Evolutionary conservation across 805 yeast genomes (phyloP), one percentile per base, ranked within the genome.

Genomic region (Ogataea neopini): DNA sequence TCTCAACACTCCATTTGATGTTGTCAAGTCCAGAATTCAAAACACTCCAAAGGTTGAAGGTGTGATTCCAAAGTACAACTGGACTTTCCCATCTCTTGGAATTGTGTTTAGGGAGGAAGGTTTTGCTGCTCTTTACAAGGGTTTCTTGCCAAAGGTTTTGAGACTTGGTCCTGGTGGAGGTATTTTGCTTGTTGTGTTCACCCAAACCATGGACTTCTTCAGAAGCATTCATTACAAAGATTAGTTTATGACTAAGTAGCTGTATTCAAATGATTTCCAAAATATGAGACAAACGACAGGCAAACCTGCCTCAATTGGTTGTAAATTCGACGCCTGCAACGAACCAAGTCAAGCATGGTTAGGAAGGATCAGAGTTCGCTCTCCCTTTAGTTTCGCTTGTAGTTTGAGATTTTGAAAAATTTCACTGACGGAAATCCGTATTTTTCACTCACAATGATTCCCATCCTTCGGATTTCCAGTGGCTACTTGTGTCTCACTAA

Each of bases 131-230:
- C 78, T 94, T 49, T 92, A 91, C 72, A 92, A 91, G 74, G 99
- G 99, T 34, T 92, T 94, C 80, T 66, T 91, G 54, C 99, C 99
- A 58, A 94, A 94, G 76, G 97, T 94, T 10, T 76, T 94, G 64
- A 84, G 99, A 79, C 77, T 94, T 57, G 99, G 98, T 40, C 99
- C 99, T 51, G 99, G 99, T 64, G 99, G 99, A 68, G 99, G 99
- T 75, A 90, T 94, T 58, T 74, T 94, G 63, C 78, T 94, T 67
- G 98, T 94, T 41, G 99, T 94, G n/a, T 94, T 90, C 77, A 89
- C 97, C 37, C 76, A 89, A 19, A 83, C 91, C 54, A 90, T 91
- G 95, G 97, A 91, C 67, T 88, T 89, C 74, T 94, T 94, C 77
- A 81, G 91, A 74, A 71, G 71, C n/a, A 35, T 69, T 40, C 77